Percentiles rank a stretch among this genome's conserved stretches.
phyloP scores from a whole-genome alignment of 257 asterid genomes.

The Knoxia roxburghii region DNA sequence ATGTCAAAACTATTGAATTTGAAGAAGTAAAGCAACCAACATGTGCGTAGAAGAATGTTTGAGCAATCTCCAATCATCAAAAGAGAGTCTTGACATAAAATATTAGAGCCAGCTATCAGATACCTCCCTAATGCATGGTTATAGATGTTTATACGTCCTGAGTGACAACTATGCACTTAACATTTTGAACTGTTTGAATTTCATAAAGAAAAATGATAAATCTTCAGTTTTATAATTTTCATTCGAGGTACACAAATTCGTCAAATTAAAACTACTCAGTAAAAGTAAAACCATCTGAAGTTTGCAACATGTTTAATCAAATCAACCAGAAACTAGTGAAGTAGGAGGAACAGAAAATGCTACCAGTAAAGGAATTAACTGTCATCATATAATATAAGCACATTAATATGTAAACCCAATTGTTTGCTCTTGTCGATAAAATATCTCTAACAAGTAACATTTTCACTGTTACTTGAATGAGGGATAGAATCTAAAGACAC shows the following conservation, averaged over 20 bases:
- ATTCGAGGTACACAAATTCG: not conserved
- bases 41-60: not conserved
- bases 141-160: not conserved
- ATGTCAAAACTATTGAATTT: not conserved
- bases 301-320: not conserved
- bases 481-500: not conserved
- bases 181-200: too few species aligned
- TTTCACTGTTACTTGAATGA: not conserved
- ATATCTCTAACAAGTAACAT: not conserved
- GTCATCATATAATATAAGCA: not conserved
- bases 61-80: not conserved
- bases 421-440: not conserved
- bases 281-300: not conserved
- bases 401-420: not conserved
- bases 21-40: not conserved
- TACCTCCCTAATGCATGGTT: not conserved
- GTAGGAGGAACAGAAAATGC: not conserved
- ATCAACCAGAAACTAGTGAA: not conserved
- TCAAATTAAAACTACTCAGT: not conserved
- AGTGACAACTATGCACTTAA: not conserved
- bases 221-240: not conserved
- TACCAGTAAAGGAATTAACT: not conserved
- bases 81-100: not conserved
- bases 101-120: not conserved
- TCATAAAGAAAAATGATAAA: not conserved